Percentiles rank a stretch among this genome's conserved stretches.
Evolutionary conservation across 768 basidiomycete genomes (phyloP).

Genomic region (Piloderma croceum): DNA sequence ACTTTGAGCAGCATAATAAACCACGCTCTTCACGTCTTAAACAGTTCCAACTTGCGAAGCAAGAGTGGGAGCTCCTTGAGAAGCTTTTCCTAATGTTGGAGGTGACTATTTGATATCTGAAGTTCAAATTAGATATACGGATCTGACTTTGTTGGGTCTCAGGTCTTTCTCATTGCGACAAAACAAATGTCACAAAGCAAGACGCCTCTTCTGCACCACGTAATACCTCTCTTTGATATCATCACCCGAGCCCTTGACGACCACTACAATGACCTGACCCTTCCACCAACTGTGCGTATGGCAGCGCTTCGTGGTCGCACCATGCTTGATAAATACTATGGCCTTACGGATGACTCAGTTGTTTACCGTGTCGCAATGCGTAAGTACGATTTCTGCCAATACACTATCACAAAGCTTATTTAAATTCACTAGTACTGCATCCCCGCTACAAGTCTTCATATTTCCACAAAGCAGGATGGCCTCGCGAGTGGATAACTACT

Average conservation of each 20-base stretch:
- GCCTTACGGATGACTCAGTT: slow-evolving; percentile 17
- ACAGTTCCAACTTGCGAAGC: slow-evolving; percentile 1
- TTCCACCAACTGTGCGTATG: slow-evolving; percentile 12
- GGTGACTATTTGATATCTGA: too few species aligned
- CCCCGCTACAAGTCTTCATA: slow-evolving; percentile 22
- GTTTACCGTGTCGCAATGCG: slow-evolving; percentile 25
- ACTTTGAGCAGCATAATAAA: background rate
- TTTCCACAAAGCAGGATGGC: slow-evolving; percentile 19
- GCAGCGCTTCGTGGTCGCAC: slow-evolving; percentile 14
- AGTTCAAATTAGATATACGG: background rate
- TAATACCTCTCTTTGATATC: slow-evolving; percentile 25
- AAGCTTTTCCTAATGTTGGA: slow-evolving; percentile 6
- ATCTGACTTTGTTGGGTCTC: background rate
- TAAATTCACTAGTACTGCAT: slow-evolving; percentile 25
- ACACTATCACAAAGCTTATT: background rate
- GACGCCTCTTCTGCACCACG: slow-evolving; percentile 21
- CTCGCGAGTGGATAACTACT: slow-evolving; percentile 21
- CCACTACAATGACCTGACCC: slow-evolving; percentile 7
- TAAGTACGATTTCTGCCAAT: slow-evolving; percentile 8
- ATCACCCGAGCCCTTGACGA: slow-evolving; percentile 18
- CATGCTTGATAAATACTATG: slow-evolving; percentile 27
- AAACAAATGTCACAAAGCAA: too few species aligned
- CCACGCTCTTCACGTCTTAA: background rate
- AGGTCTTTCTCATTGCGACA: slow-evolving; percentile 23
- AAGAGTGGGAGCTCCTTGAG: slow-evolving; percentile 14